Evolutionary conservation across 176 grass and related monocot genomes (phyloP).

Genomic region (Poa annua): DNA sequence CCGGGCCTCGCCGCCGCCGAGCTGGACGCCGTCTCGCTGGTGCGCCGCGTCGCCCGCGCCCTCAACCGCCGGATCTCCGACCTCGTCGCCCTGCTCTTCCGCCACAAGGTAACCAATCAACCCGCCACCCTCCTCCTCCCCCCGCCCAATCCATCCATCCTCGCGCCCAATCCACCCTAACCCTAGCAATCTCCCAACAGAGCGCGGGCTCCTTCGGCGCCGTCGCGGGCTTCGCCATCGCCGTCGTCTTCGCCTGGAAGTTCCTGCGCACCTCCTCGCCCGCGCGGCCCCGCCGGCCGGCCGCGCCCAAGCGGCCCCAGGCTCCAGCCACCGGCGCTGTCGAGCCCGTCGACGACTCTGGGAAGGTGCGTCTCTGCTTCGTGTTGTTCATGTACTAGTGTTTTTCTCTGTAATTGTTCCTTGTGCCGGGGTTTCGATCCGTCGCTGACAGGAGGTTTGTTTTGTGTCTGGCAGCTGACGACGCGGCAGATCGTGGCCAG

Average conservation of each 20-base stretch:
- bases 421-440: neutral
- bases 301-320: slow-evolving; percentile 62
- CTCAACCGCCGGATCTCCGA: slow-evolving; percentile 85
- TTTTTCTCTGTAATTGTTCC: neutral
- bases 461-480: slow-evolving; percentile 49
- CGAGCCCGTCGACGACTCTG: slow-evolving; percentile 2
- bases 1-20: slow-evolving; percentile 59
- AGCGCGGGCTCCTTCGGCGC: slow-evolving; percentile 74
- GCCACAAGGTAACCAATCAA: slow-evolving; percentile 56
- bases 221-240: slow-evolving; percentile 94
- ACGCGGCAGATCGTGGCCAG: slow-evolving; percentile 66
- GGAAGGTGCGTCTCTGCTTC: slow-evolving; percentile 37
- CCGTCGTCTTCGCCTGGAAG: slow-evolving; percentile 89
- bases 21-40: slow-evolving; percentile 60
- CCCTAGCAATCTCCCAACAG: slow-evolving; percentile 47
- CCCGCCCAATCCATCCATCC: neutral
- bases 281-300: slow-evolving; percentile 36
- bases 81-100: slow-evolving; percentile 60
- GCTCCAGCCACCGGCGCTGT: neutral
- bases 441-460: neutral
- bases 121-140: neutral
- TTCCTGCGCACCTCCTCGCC: slow-evolving; percentile 57
- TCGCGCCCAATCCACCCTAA: slow-evolving; percentile 26
- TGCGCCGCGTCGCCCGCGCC: slow-evolving; percentile 67
- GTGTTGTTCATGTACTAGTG: neutral